phyloP scores from a whole-genome alignment of 352 stramenopile genomes.

The Phytophthora crassamura region DNA sequence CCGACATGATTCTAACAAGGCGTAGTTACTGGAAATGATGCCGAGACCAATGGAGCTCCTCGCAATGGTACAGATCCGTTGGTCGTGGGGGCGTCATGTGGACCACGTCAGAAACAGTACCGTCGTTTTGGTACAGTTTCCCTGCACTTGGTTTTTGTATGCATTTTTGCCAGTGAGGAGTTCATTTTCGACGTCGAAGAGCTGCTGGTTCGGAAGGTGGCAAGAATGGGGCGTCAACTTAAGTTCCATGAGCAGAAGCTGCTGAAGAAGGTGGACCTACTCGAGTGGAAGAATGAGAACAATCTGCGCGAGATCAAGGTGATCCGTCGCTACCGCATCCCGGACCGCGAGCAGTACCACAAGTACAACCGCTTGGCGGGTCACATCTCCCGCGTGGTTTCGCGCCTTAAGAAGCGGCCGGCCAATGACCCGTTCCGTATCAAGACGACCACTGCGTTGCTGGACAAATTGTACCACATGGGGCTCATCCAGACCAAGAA shows the following conservation, averaged over 20 bases:
- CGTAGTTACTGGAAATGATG: slow-evolving; percentile 30
- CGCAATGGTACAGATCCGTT: slow-evolving; percentile 22
- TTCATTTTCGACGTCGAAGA: not conserved
- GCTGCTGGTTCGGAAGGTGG: not conserved
- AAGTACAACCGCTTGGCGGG: slow-evolving; percentile 99
- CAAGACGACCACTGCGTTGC: slow-evolving; percentile 96
- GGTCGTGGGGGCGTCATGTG: slow-evolving; percentile 31
- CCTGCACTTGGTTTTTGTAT: slow-evolving; percentile 26
- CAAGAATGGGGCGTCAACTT: slow-evolving; percentile 88
- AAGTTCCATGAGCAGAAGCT: slow-evolving; percentile 99
- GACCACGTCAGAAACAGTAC: slow-evolving; percentile 1
- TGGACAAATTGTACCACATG: slow-evolving; percentile 99
- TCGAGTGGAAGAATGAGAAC: slow-evolving; percentile 99
- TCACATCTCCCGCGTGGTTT: slow-evolving; percentile 94
- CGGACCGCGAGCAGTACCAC: slow-evolving; percentile 98
- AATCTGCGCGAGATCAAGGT: slow-evolving; percentile 99
- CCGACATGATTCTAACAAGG: slow-evolving; percentile 50
- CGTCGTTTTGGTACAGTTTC: slow-evolving; percentile 8
- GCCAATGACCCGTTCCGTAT: slow-evolving; percentile 96
- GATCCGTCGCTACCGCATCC: slow-evolving; percentile 97
- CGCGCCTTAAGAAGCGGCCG: slow-evolving; percentile 96
- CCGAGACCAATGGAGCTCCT: too few species aligned
- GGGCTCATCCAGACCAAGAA: slow-evolving; percentile 97
- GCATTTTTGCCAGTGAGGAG: not conserved
- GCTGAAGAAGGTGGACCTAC: slow-evolving; percentile 98